Base-by-base conservation (phyloP, 2,329 filamentous ascomycete species). In the Endothia cerciana region DNA sequence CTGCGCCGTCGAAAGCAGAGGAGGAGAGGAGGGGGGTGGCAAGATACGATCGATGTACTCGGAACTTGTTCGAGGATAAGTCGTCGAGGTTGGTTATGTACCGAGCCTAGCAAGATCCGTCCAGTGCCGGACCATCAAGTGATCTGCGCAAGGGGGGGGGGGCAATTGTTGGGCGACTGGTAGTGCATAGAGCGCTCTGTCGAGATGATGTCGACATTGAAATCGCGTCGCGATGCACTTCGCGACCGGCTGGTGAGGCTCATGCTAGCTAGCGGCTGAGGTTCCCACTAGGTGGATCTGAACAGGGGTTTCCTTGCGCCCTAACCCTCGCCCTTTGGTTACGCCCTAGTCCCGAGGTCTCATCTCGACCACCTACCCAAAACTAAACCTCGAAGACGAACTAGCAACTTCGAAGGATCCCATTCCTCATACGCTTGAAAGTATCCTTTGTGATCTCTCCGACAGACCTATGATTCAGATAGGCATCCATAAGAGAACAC, bases 251-350 rank as follows among this genome's bases (percentile, higher is more conserved):
- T 28, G n/a, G 13, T 45, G 22, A 25, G 28, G 36, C 2, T 40
- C 30, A 25, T 58, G 55, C 53, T 36, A 22, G 33, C n/a, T 4
- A 22, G 36, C 8, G 36, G 55, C 55, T 58, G 36, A 28, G 19
- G 36, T 41, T 38, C 30, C 3, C 38, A 19, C 33, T 40, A 40
- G 36, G 13, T 28, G n/a, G 38, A n/a, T 36, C 17, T 30, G 25
- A 19, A 30, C 36, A 41, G 56, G 56, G 36, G 25, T 30, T 17
- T n/a, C 57, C 57, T n/a, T 13, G 38, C 40, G 25, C 57, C 57
- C 57, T 59, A 59, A 59, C 57, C 57, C 57, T 59, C 40, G n/a
- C 36, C 30, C 13, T 41, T 28, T 58, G 40, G 17, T 45, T 36
- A 40, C 57, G 40, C 57, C 38, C 45, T 36, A 58, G 36, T 41